These are phyloP conservation scores for Alternaria dauci DNA, from an alignment of 2,329 filamentous ascomycete genomes.

Conservation along the genomic window DNA sequence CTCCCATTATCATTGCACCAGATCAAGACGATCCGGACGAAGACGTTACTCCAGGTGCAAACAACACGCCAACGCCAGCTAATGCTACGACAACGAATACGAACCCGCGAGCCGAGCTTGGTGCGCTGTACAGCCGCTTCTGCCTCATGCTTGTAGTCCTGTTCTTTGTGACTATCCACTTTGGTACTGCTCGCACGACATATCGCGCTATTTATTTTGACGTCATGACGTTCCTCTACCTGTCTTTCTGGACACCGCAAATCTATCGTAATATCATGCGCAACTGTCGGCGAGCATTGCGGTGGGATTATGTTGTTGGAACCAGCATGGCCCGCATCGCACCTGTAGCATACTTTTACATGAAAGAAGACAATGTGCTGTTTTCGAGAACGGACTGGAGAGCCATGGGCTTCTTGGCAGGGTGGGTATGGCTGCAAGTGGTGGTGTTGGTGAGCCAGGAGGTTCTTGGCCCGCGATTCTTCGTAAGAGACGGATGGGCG, in stretches of 20 bases:
- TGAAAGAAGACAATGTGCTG: conserved; percentile 78
- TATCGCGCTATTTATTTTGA: conserved; percentile 66
- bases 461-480: conserved; percentile 86
- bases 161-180: conserved; percentile 67
- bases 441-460: conserved; percentile 82
- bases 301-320: conserved; percentile 88
- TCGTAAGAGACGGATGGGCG: conserved; percentile 73
- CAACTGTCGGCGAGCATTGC: conserved; percentile 89
- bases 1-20: conserved; percentile 66
- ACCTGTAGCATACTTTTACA: conserved; percentile 87
- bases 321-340: conserved; percentile 80
- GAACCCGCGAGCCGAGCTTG: conserved; percentile 58
- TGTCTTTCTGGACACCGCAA: conserved; percentile 92
- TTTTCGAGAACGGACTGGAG: conserved; percentile 74
- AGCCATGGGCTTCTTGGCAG: conserved; percentile 70
- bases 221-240: conserved; percentile 73
- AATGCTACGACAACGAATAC: conserved; percentile 30
- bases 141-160: conserved; percentile 66
- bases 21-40: conserved; percentile 63
- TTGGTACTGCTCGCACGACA: conserved; percentile 63
- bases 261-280: conserved; percentile 89
- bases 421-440: conserved; percentile 89
- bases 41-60: conserved; percentile 35
- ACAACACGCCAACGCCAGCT: conserved; percentile 30
- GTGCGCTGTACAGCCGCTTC: conserved; percentile 68